A percentile compares a stretch with the other conserved stretches of the same genome.
These are phyloP conservation scores for Dillenia suffruticosa DNA, from an alignment of 164 flowering plant genomes.

Conservation along the genomic window DNA sequence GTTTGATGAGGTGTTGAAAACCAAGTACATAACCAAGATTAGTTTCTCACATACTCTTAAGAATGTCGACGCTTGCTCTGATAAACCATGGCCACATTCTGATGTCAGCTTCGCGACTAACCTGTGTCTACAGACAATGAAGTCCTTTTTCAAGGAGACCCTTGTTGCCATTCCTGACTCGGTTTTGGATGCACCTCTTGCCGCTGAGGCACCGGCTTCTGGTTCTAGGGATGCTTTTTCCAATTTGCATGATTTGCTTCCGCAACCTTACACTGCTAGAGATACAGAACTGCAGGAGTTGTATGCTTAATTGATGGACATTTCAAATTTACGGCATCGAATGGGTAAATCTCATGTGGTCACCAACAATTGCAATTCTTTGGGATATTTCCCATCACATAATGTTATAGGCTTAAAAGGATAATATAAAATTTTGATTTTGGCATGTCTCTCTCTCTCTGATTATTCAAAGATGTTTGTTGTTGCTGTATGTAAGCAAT, in stretches of 20 bases:
- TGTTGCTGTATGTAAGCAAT: no score
- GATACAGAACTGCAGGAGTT: slow-evolving; percentile 35
- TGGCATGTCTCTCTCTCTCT: no score
- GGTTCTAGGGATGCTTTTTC: slow-evolving; percentile 48
- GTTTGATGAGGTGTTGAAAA: no score
- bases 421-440: no score
- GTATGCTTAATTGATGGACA: slow-evolving; percentile 26
- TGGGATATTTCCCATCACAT: no score
- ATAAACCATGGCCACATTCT: no score
- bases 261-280: slow-evolving; percentile 41
- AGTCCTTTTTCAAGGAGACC: slow-evolving; percentile 77
- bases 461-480: no score
- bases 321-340: no score
- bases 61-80: neutral
- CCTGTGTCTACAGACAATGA: slow-evolving; percentile 49
- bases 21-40: no score
- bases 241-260: slow-evolving; percentile 43
- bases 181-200: slow-evolving; percentile 66
- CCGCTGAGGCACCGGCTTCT: slow-evolving; percentile 14
- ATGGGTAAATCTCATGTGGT: no score
- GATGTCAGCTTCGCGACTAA: neutral
- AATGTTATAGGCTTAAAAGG: no score
- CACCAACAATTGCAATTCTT: no score
- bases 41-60: neutral
- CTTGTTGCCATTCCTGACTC: slow-evolving; percentile 71